Evolutionary conservation across 2,329 filamentous ascomycete species (phyloP).

Genomic region (Rachicladosporium sp.): DNA sequence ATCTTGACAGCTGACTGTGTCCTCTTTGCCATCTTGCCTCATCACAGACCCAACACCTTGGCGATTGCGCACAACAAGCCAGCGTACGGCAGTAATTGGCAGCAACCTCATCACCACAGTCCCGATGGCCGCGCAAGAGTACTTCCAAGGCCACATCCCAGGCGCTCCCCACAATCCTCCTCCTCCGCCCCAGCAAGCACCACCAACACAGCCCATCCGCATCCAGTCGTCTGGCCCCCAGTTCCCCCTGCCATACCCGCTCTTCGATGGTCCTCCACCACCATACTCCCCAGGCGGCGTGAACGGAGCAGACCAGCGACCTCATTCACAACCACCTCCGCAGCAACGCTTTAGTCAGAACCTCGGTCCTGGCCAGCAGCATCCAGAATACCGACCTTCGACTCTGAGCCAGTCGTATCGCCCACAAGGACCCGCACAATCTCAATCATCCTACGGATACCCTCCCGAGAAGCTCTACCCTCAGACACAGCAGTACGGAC

Average conservation of each 20-base stretch:
- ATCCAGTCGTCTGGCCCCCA: slow-evolving; percentile 1
- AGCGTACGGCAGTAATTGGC: no score
- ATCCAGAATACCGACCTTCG: slow-evolving; percentile 1
- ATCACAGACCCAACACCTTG: no score
- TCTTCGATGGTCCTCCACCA: slow-evolving; percentile 8
- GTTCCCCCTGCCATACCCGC: slow-evolving; percentile 4
- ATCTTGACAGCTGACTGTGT: no score
- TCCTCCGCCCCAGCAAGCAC: slow-evolving; percentile 2
- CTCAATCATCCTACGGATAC: slow-evolving; percentile 14
- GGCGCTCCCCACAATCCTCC: slow-evolving; percentile 3
- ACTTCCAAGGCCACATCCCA: slow-evolving; percentile 1
- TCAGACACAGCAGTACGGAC: not conserved
- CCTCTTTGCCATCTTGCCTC: no score
- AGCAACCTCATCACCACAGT: no score
- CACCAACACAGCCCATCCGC: not conserved
- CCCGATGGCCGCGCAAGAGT: slow-evolving; percentile 8
- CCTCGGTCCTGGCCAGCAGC: not conserved
- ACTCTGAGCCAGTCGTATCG: slow-evolving; percentile 2
- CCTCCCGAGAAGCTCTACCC: slow-evolving; percentile 15
- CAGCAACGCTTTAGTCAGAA: not conserved
- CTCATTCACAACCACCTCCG: slow-evolving; percentile 7
- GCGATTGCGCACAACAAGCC: no score
- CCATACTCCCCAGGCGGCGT: slow-evolving; percentile 2
- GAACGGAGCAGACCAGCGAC: slow-evolving; percentile 1
- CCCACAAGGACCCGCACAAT: slow-evolving; percentile 4